Conservation (phyloP, 2,329 filamentous ascomycete species). For the Penicillium sp. region DNA sequence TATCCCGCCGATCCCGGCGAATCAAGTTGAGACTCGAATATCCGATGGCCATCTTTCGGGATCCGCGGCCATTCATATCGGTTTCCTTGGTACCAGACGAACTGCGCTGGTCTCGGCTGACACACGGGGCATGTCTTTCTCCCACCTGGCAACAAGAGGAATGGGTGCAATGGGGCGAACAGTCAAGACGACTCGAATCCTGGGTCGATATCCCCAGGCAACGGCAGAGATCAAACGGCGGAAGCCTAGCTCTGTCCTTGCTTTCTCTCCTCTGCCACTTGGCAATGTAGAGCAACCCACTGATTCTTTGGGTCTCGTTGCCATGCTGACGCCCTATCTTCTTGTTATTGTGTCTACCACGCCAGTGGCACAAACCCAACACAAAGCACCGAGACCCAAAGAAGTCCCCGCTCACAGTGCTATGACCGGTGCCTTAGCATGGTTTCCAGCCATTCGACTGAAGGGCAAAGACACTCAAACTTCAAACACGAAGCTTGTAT, state of each 20-base stretch:
- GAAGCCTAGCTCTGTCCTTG: conserved; percentile 92
- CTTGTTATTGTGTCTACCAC: conserved; percentile 97
- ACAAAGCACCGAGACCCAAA: conserved; percentile 87
- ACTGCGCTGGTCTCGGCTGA: conserved; percentile 95
- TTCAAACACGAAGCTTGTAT: conserved; percentile 79
- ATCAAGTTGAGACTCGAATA: conserved; percentile 63
- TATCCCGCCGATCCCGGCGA: conserved; percentile 72
- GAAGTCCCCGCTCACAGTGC: conserved; percentile 86
- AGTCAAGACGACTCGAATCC: conserved; percentile 84
- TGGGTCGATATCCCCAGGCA: conserved; percentile 81
- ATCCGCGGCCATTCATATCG: conserved; percentile 80
- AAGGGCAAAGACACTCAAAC: conserved; percentile 69
- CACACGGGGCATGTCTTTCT: conserved; percentile 95
- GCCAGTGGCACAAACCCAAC: conserved; percentile 90
- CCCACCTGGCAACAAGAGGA: conserved; percentile 88
- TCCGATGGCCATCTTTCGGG: conserved; percentile 78
- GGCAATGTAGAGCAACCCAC: conserved; percentile 91
- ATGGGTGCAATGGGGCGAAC: conserved; percentile 80
- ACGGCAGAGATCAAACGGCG: conserved; percentile 63
- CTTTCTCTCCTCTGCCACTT: conserved; percentile 83
- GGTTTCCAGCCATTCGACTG: conserved; percentile 94
- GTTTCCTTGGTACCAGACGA: conserved; percentile 87
- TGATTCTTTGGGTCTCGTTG: conserved; percentile 84
- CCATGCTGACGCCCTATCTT: conserved; percentile 92
- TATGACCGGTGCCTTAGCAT: conserved; percentile 89